Percentiles rank a stretch among this genome's conserved stretches.
These are phyloP conservation scores for Pseudogymnoascus sp. DNA, from an alignment of 2,329 filamentous ascomycete genomes.

Conservation along the genomic window DNA sequence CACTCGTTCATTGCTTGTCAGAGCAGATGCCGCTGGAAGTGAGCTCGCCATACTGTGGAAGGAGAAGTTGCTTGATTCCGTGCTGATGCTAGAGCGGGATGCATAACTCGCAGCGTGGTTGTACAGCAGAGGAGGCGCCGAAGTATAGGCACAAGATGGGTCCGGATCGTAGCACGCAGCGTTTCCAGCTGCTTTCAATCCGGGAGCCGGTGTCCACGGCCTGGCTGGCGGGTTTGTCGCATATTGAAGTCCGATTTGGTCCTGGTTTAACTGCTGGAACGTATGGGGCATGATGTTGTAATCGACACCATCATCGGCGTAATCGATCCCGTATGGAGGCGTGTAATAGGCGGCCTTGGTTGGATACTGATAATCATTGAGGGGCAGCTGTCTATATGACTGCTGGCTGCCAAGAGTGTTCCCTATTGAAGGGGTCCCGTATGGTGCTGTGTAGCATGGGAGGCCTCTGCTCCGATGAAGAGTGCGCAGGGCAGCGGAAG, in stretches of 20 bases:
- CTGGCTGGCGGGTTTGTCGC: background rate
- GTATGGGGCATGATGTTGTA: constrained; percentile 19
- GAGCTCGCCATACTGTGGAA: constrained; percentile 16
- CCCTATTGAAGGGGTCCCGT: constrained; percentile 16
- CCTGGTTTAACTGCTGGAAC: constrained; percentile 18
- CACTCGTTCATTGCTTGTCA: constrained; percentile 23
- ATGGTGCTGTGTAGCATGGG: constrained; percentile 15
- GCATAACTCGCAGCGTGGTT: constrained; percentile 19
- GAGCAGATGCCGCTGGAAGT: constrained; percentile 17
- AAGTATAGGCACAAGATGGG: constrained; percentile 19
- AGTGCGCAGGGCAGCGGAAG: constrained; percentile 19
- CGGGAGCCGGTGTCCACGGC: constrained; percentile 18
- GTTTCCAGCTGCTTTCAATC: constrained; percentile 17
- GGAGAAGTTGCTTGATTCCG: constrained; percentile 20
- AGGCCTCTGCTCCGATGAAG: constrained; percentile 17
- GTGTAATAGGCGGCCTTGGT: constrained; percentile 20
- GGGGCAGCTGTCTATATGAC: background rate
- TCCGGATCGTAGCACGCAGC: constrained; percentile 21
- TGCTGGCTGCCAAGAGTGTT: constrained; percentile 15
- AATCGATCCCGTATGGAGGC: constrained; percentile 21
- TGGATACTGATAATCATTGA: constrained; percentile 19
- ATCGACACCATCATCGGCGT: constrained; percentile 24
- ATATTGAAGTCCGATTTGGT: constrained; percentile 15
- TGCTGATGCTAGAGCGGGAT: constrained; percentile 20
- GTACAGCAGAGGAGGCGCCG: constrained; percentile 11